phyloP scores from a whole-genome alignment of 75 land plant species.

The Isoetes taiwanensis region DNA sequence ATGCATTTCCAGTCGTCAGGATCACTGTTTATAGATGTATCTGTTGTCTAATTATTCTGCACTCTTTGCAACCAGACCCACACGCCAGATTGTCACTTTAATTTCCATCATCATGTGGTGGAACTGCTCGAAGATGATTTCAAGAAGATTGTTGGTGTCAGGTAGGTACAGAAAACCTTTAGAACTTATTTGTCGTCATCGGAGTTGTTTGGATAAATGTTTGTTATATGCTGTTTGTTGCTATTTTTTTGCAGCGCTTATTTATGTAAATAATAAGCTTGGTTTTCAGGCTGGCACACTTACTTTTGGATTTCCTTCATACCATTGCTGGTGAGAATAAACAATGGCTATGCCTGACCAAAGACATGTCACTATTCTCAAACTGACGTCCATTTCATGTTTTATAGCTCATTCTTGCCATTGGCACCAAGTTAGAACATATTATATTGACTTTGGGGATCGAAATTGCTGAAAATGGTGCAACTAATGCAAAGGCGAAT shows the following conservation, averaged over 20 bases:
- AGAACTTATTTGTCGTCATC: not conserved
- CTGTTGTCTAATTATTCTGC: too few relatives aligned
- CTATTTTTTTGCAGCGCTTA: too few relatives aligned
- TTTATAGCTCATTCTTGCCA: not conserved
- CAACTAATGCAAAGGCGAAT: not conserved
- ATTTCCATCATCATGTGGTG: not conserved
- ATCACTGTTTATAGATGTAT: too few relatives aligned
- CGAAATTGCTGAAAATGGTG: not conserved
- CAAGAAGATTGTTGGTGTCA: conserved; percentile 2
- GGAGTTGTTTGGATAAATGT: not conserved
- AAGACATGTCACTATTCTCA: too few relatives aligned
- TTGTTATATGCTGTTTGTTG: too few relatives aligned
- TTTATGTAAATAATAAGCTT: too few relatives aligned
- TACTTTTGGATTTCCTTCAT: conserved; percentile 3
- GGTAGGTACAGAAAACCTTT: not conserved
- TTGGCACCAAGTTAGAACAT: conserved; percentile 4
- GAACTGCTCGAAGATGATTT: not conserved
- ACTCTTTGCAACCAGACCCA: not conserved
- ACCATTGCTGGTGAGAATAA: not conserved
- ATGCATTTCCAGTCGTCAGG: too few relatives aligned
- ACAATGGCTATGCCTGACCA: too few relatives aligned
- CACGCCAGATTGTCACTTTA: not conserved
- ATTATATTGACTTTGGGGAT: not conserved
- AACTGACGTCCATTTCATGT: too few relatives aligned
- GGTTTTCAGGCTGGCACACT: conserved; percentile 2